phyloP scores from a whole-genome alignment of 257 asterid genomes.

The Ajuga chamaepitys region DNA sequence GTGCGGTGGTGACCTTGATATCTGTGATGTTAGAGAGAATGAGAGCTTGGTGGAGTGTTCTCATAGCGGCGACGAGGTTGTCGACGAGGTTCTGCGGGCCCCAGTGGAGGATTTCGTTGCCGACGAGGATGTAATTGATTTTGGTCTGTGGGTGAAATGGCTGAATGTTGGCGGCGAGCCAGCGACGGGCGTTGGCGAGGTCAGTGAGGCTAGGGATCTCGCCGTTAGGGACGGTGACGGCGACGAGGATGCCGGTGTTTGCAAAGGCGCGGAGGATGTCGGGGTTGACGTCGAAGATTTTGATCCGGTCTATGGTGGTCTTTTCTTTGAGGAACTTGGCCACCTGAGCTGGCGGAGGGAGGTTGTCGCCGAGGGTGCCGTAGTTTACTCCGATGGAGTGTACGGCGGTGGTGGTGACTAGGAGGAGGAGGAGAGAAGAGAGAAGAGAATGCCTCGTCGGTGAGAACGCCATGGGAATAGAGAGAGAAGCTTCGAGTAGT shows the following conservation, averaged over 20 bases:
- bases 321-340: conserved; percentile 61
- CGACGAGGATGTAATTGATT: conserved; percentile 65
- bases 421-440: conserved; percentile 21
- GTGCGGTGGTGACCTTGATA: conserved; percentile 69
- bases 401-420: conserved; percentile 25
- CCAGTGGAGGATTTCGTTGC: conserved; percentile 91
- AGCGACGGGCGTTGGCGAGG: conserved; percentile 38
- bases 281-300: conserved; percentile 73
- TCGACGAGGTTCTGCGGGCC: conserved; percentile 64
- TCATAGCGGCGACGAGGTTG: conserved; percentile 74
- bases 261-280: conserved; percentile 81
- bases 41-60: conserved; percentile 48
- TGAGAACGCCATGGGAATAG: not conserved
- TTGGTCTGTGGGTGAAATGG: conserved; percentile 64
- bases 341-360: conserved; percentile 72
- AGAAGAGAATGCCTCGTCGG: not conserved
- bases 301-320: conserved; percentile 67
- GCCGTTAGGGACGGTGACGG: conserved; percentile 78
- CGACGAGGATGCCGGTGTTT: conserved; percentile 58
- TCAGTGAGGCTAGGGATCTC: conserved; percentile 57
- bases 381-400: conserved; percentile 77
- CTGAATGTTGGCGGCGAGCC: conserved; percentile 43
- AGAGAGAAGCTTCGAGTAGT: not conserved
- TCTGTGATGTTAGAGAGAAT: conserved; percentile 21
- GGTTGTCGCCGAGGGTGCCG: conserved; percentile 84